Evolutionary conservation across 2,329 filamentous ascomycete species (phyloP), one percentile per base, ranked within the genome.

Genomic region (Trichoderma sp.): DNA sequence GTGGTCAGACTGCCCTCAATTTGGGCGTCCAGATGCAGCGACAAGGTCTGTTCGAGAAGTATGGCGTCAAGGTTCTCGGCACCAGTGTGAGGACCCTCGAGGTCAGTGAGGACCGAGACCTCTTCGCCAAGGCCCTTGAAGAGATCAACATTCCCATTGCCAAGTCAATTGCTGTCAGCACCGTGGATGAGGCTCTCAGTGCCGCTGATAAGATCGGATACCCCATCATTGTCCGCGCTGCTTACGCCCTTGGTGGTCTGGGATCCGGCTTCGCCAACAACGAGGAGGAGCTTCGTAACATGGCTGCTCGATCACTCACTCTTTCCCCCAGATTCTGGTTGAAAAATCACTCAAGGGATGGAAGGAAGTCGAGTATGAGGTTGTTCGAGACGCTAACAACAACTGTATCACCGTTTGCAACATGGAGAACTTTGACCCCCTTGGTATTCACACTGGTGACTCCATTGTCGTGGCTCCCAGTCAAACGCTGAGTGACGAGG

Each of bases 361-460:
- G 97, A 99, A 99, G 87, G 97, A 99, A 86, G 93, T 98, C 68
- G 97, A 99, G 85, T 99, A 98, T 83, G 97, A 98, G 86, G 97
- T 98, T 75, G 97, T 98, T 77, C 94, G 97, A 81, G 97, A 99
- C 85, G 96, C 95, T 72, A 93, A 94, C 84, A 97, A 98, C 90
- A 99, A 99, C 90, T 98, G 97, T 85, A 98, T 98, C 82, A 98
- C 96, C 4, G 96, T 98, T 80, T 98, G 96, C 89, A 98, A 85
- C 81, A 85, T 85, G 84, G 84, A 85, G 79, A 98, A 98, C 89
- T 98, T 98, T 81, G 97, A 98, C 83, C 97, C 97, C 78, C 91
- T 99, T 50, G 97, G 97, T 82, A 97, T 98, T 74, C 97, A 99
- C 86, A 99, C 97, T 64, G 97, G 97, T 87, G 97, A 99, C 88